Conservation (phyloP, 148 eudicot species). For the Rhododendron molle region DNA sequence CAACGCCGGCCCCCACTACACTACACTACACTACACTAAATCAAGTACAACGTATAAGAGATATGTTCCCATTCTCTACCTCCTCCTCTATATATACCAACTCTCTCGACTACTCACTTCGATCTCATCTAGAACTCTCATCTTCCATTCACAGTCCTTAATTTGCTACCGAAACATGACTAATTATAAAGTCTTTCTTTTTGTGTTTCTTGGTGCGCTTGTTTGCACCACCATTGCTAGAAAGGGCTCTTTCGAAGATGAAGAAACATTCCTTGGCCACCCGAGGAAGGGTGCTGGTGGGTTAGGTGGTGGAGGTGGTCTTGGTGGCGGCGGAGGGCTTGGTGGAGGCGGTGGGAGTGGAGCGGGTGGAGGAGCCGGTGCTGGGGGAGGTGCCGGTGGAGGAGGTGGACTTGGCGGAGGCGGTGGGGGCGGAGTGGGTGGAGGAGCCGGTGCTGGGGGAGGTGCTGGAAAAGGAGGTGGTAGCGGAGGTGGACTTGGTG, state of each 20-base stretch:
- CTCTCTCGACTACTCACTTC: neutral
- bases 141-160: neutral
- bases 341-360: conserved; percentile 7
- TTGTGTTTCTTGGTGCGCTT: conserved; percentile 18
- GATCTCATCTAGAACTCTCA: too few relatives aligned
- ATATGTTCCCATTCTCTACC: neutral
- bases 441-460: too few relatives aligned
- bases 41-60: too few relatives aligned
- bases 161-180: neutral
- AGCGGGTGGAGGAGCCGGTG: conserved; percentile 3
- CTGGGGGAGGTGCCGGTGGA: too few relatives aligned
- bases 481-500: neutral
- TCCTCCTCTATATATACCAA: conserved; percentile 8
- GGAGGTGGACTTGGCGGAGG: too few relatives aligned
- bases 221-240: conserved; percentile 7
- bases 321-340: conserved; percentile 15
- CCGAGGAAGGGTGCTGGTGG: neutral
- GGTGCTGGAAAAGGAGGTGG: too few relatives aligned
- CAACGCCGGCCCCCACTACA: neutral
- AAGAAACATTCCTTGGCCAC: conserved; percentile 2
- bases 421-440: too few relatives aligned
- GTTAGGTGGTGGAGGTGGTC: conserved; percentile 3
- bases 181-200: conserved; percentile 11
- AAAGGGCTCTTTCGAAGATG: conserved; percentile 12
- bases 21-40: too few relatives aligned